phyloP scores from a whole-genome alignment of 2,329 filamentous ascomycete genomes.

The Penicillium occitanis region DNA sequence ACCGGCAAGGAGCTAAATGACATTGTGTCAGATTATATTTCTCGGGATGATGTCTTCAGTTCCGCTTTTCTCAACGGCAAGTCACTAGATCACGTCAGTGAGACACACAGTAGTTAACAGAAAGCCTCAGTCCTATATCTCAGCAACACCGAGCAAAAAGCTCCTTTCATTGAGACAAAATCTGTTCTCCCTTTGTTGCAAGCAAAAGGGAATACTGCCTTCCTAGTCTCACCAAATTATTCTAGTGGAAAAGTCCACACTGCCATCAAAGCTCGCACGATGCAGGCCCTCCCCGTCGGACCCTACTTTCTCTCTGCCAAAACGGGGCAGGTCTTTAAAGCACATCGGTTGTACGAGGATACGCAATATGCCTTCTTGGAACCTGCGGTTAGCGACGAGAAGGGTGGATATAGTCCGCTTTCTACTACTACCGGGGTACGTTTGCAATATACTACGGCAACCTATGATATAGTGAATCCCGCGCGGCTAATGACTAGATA shows the following conservation, averaged over 20 bases:
- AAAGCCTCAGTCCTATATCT: neutral
- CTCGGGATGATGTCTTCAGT: neutral
- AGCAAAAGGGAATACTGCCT: neutral
- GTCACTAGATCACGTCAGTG: neutral
- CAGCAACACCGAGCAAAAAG: neutral
- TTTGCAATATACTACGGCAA: neutral
- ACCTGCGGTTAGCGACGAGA: neutral
- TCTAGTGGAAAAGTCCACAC: neutral
- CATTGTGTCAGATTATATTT: neutral
- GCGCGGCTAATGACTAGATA: neutral
- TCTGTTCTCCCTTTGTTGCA: neutral
- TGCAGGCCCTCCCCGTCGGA: neutral
- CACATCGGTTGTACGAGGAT: neutral
- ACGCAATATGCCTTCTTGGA: neutral
- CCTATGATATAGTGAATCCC: neutral
- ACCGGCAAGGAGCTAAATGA: neutral
- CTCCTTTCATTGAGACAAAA: neutral
- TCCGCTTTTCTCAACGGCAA: neutral
- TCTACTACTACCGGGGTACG: neutral
- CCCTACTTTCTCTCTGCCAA: neutral
- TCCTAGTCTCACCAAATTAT: neutral
- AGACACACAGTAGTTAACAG: neutral
- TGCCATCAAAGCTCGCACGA: neutral
- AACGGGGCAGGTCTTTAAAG: neutral
- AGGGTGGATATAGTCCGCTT: neutral